Percentiles rank a stretch among this genome's conserved stretches.
Evolutionary conservation across 306 rosid species (phyloP).

Genomic region (Carpinus fangiana): DNA sequence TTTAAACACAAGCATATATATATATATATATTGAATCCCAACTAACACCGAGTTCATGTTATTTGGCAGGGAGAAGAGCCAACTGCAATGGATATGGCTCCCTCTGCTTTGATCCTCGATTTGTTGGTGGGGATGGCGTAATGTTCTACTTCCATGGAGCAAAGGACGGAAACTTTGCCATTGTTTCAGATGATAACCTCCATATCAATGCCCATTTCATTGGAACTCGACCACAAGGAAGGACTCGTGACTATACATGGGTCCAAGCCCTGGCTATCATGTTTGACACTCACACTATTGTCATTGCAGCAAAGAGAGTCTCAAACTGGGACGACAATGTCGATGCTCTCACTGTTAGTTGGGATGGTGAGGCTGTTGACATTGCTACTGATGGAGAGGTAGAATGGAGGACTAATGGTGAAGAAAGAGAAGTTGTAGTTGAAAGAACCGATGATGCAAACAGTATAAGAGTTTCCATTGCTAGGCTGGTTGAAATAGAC

Average conservation of each 20-base stretch:
- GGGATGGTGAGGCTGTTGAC: conserved; percentile 51
- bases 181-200: conserved; percentile 58
- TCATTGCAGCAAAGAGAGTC: conserved; percentile 62
- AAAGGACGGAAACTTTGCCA: conserved; percentile 69
- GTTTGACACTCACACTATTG: conserved; percentile 71
- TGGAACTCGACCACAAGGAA: conserved; percentile 68
- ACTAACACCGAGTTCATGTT: neutral
- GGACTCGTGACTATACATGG: conserved; percentile 85
- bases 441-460: conserved; percentile 72
- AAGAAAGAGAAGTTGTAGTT: conserved; percentile 53
- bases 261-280: conserved; percentile 68
- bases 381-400: conserved; percentile 54
- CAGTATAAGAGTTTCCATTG: conserved; percentile 52
- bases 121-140: conserved; percentile 79
- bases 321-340: conserved; percentile 58
- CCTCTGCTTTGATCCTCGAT: conserved; percentile 79
- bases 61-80: conserved; percentile 52
- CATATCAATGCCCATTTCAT: conserved; percentile 81
- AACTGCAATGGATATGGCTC: conserved; percentile 77
- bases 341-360: conserved; percentile 55
- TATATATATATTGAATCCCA: neutral
- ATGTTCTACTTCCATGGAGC: conserved; percentile 90
- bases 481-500: conserved; percentile 60
- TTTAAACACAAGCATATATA: no score
- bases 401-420: conserved; percentile 55